Conservation (phyloP, 495 filamentous ascomycete species). For the Physcia stellaris region DNA sequence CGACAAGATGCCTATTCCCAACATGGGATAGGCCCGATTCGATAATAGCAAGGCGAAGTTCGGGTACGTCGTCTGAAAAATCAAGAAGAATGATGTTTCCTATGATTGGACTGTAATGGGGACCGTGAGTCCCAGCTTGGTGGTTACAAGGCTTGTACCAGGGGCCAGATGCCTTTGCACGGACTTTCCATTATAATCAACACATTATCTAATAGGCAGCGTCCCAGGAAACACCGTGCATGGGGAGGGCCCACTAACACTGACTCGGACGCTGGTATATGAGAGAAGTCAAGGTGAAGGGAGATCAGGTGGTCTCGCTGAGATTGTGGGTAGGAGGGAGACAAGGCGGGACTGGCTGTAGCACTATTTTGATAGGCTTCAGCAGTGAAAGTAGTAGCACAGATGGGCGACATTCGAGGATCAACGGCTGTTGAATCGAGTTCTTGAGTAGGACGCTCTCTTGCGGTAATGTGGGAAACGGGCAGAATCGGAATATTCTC, state of each 20-base stretch:
- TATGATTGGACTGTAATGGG: neutral
- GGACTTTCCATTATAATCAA: neutral
- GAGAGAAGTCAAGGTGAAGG: too few relatives aligned
- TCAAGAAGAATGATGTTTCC: neutral
- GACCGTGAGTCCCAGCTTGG: neutral
- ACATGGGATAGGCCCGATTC: neutral
- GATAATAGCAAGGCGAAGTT: neutral
- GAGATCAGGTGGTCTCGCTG: neutral
- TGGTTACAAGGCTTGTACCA: neutral
- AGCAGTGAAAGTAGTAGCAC: too few relatives aligned
- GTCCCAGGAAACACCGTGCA: neutral
- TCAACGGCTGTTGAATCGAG: too few relatives aligned
- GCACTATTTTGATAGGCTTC: too few relatives aligned
- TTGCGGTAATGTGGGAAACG: too few relatives aligned
- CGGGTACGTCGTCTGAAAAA: neutral
- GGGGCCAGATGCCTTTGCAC: neutral
- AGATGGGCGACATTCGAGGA: too few relatives aligned
- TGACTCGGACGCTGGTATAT: neutral
- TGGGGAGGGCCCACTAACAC: neutral
- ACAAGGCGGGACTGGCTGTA: neutral
- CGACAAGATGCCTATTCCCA: neutral
- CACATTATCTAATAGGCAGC: neutral
- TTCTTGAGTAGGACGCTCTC: too few relatives aligned
- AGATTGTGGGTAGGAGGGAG: neutral
- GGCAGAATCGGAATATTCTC: too few relatives aligned